Percentiles rank a stretch among this genome's conserved stretches.
These are phyloP conservation scores for Fusarium sp. DNA, from an alignment of 2,329 filamentous ascomycete species.

Conservation along the genomic window DNA sequence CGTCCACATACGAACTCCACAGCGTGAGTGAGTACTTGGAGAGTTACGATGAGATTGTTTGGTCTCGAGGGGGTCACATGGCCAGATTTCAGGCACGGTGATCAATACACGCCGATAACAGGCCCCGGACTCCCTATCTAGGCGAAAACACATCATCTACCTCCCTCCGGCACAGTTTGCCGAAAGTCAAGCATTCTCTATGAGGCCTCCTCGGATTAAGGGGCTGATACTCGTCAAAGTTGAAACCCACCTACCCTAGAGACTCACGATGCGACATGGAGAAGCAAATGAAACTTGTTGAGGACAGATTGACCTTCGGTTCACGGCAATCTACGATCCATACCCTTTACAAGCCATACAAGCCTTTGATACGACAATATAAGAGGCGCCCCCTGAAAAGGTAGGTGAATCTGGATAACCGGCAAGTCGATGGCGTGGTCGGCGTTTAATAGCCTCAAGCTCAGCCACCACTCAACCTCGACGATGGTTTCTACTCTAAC, in stretches of 20 bases:
- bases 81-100: background rate
- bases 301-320: background rate
- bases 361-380: background rate
- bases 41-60: background rate
- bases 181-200: background rate
- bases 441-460: constrained; percentile 36
- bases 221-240: background rate
- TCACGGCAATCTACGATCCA: background rate
- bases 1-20: background rate
- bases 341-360: background rate
- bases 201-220: background rate
- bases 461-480: constrained; percentile 31
- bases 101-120: background rate
- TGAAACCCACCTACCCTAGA: constrained; percentile 7
- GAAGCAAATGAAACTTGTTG: background rate
- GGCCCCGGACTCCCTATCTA: background rate
- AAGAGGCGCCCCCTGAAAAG: constrained; percentile 17
- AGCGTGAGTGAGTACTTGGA: fast-evolving
- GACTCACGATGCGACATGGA: background rate
- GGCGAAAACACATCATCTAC: background rate
- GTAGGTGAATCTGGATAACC: constrained; percentile 45
- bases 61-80: background rate
- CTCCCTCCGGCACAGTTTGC: background rate
- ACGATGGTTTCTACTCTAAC: constrained; percentile 7
- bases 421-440: constrained; percentile 41